phyloP scores from a whole-genome alignment of 1,284 basidiomycete genomes.

The Melampsora americana region DNA sequence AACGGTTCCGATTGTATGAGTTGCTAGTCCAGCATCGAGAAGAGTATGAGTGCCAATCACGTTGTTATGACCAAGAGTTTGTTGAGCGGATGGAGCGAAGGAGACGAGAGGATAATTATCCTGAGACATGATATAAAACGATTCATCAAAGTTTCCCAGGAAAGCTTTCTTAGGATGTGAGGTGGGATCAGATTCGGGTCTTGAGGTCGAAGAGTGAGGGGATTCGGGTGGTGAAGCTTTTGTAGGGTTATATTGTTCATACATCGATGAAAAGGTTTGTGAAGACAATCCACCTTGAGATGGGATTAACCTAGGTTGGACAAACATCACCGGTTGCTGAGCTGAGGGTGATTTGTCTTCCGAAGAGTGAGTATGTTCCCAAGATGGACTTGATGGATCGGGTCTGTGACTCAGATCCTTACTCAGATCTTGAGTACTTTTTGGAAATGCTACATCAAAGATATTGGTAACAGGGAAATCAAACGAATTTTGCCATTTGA shows the following conservation, averaged over 20 bases:
- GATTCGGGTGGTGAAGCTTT: background rate
- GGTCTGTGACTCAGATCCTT: constrained; percentile 28
- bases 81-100: constrained; percentile 57
- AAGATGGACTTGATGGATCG: constrained; percentile 61
- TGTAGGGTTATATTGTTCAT: constrained; percentile 32
- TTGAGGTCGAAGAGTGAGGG: constrained; percentile 29
- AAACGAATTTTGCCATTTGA: constrained; percentile 64
- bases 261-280: constrained; percentile 32
- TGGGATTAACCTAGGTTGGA: constrained; percentile 70
- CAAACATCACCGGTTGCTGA: constrained; percentile 66
- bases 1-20: background rate
- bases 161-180: constrained; percentile 56
- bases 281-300: constrained; percentile 57
- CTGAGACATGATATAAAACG: constrained; percentile 73
- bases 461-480: constrained; percentile 60
- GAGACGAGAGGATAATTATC: constrained; percentile 69
- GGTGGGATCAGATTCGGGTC: constrained; percentile 6
- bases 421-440: background rate
- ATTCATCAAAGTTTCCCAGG: constrained; percentile 67
- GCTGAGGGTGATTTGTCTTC: constrained; percentile 53
- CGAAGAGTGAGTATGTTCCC: constrained; percentile 69
- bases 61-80: constrained; percentile 11
- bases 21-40: constrained; percentile 15
- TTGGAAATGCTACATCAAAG: constrained; percentile 41
- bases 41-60: constrained; percentile 42